Base-by-base conservation (phyloP, 768 basidiomycete species). In the Cantharellus cinnabarinus region DNA sequence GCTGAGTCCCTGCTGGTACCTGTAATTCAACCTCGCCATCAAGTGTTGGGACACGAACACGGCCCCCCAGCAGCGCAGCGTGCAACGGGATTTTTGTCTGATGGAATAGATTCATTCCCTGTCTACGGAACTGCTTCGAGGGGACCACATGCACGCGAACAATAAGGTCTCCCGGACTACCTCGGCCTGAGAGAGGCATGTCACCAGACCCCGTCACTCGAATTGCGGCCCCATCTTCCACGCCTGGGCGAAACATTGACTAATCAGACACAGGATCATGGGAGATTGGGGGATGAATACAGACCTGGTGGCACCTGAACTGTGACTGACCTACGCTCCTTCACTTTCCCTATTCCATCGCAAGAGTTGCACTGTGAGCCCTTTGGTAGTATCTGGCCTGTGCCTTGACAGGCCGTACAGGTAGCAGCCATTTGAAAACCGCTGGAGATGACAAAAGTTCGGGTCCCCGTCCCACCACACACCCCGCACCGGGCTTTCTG, bases 401-500 rank as follows among this genome's bases (percentile, higher is more conserved):
- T 75, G 5, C 95, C 95, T 15, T 77, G 74, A 70, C 95, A 99
- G 37, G 77, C 68, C 58, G 75, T 74, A 71, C 95, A 99, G 39
- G 89, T 90, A 62, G 82, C 87, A 34, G 90, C 82, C 89, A 99
- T 93, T 68, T 90, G 87, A 79, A 99, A 98, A 15, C 95, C 95
- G 68, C 77, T 83, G 67, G 89, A 82, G 66, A 99, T 79, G 58
- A 89, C 82, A 69, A 87, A 97, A 15, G 90, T 88, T 69, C 82
- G 79, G 41, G 83, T 80, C 51, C 95, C 95, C 34, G 85, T 77
- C 59, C 95, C 95, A 60, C 81, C 76, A 71, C 95, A 99, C 41
- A 82, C 71, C 56, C 72, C 66, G 71, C 95, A 99, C 38, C 80
- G 78, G 56, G 79, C 76, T 64, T 85, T 77, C 71, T 91, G 85